Base-by-base conservation (phyloP, 1,284 basidiomycete genomes). In the Psilocybe mexicana region DNA sequence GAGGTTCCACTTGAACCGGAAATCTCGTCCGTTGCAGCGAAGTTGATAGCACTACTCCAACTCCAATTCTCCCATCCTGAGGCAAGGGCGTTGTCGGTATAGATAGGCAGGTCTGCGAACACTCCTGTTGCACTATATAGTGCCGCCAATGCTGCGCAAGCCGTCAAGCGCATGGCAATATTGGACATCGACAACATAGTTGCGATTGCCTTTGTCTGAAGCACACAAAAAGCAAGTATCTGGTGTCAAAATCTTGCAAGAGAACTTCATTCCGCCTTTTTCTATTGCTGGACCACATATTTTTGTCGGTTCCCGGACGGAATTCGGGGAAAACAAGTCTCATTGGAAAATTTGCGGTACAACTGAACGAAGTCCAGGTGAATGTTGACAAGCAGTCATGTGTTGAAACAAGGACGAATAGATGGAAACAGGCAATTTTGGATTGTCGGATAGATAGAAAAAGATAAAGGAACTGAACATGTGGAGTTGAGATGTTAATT, bases 11-110 rank as follows among this genome's bases (percentile, higher is more conserved):
- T 77, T 4, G 70, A 64, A 7, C 79, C 79, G 52, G 71, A 69
- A 50, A 71, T 68, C 33, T 78, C 55, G 61, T 79, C 78, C 8
- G 78, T 81, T 8, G 79, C 77, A n/a, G 70, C 74, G 57, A 72
- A 80, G 68, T 77, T 63, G 57, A 81, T 70, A 18, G 67, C 72
- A 36, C 72, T 76, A 54, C 74, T 70, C 80, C 80, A 82, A 57
- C 76, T 77, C 80, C 80, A 82, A 69, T 82, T 72, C 59, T 82
- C 74, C 79, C 80, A 82, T 23, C 75, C 77, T 25, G 71, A 63
- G 18, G 74, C 70, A 42, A 81, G 74, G 18, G 69, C 67, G 45
- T 61, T 59, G 63, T 78, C 74, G 8, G 68, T 69, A 60, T 78
- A 79, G 42, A 78, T 67, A 30, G 65, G 56, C 44, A 76, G 60